phyloP scores from a whole-genome alignment of 768 basidiomycete species.

The Trametes cingulata region DNA sequence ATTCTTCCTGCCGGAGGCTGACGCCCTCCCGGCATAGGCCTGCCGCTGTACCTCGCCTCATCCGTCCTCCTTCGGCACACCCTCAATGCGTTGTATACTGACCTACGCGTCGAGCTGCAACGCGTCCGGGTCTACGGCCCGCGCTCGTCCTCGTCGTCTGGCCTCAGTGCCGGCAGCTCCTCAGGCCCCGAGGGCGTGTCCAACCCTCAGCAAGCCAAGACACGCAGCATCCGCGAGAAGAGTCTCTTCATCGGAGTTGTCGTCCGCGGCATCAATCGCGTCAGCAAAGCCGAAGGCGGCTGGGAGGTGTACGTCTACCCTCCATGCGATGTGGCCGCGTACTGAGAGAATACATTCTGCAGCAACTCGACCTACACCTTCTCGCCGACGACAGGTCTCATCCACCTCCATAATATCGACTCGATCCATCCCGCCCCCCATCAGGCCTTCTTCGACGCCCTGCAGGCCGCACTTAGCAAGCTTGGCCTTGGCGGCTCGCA shows the following conservation, averaged over 20 bases:
- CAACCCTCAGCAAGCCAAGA: background rate
- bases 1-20: background rate
- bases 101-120: constrained; percentile 56
- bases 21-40: constrained; percentile 41
- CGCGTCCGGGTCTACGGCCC: constrained; percentile 42
- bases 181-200: background rate
- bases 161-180: background rate
- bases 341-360: background rate
- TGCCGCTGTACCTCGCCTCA: constrained; percentile 70
- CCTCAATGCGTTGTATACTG: constrained; percentile 72
- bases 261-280: constrained; percentile 60
- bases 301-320: constrained; percentile 67
- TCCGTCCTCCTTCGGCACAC: constrained; percentile 71
- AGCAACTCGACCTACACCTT: constrained; percentile 76
- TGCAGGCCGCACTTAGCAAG: constrained; percentile 32
- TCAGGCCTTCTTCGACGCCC: constrained; percentile 64
- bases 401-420: constrained; percentile 65
- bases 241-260: constrained; percentile 53
- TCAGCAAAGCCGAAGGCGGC: constrained; percentile 61
- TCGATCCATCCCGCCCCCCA: constrained; percentile 81
- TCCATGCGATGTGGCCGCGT: background rate
- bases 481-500: constrained; percentile 18
- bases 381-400: constrained; percentile 64
- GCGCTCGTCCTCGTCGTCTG: constrained; percentile 15
- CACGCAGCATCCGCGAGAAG: constrained; percentile 52